phyloP scores from a whole-genome alignment of 305 asterid species.

The Rubia peregrina region DNA sequence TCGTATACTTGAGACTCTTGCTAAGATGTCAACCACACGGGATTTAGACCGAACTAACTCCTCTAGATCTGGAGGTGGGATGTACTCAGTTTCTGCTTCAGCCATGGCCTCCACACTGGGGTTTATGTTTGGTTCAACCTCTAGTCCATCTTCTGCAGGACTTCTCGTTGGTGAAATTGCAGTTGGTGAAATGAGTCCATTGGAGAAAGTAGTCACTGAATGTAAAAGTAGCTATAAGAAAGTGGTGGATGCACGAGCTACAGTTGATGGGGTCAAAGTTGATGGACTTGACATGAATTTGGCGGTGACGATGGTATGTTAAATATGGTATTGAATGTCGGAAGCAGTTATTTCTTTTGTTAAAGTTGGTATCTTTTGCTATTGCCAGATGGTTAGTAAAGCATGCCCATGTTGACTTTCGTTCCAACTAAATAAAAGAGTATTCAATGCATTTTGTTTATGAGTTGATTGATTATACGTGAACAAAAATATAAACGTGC shows the following conservation, averaged over 20 bases:
- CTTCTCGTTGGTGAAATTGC: constrained; percentile 69
- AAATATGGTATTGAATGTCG: not conserved
- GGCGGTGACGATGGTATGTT: constrained; percentile 83
- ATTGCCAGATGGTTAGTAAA: constrained; percentile 1
- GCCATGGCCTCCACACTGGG: constrained; percentile 72
- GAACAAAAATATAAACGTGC: not conserved
- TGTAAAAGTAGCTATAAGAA: constrained; percentile 72
- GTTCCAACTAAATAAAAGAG: not conserved
- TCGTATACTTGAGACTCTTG: constrained; percentile 72
- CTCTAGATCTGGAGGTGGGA: constrained; percentile 34
- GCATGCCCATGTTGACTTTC: not conserved
- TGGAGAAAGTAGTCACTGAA: constrained; percentile 79
- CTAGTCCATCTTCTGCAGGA: constrained; percentile 42
- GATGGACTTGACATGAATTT: constrained; percentile 82
- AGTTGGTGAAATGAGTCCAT: constrained; percentile 66
- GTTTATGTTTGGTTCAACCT: constrained; percentile 50
- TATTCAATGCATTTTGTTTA: not conserved
- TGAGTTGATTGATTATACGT: not conserved
- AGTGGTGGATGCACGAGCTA: constrained; percentile 67
- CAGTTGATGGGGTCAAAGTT: constrained; percentile 85
- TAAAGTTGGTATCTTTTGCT: not conserved
- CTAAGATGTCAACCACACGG: constrained; percentile 44
- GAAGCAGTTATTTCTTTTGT: not conserved
- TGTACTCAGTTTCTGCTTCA: constrained; percentile 56
- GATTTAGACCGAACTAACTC: constrained; percentile 36